Percentiles rank a stretch among this genome's conserved stretches.
Conservation (phyloP, 2,329 filamentous ascomycete genomes). For the Hypocrella siamensis region DNA sequence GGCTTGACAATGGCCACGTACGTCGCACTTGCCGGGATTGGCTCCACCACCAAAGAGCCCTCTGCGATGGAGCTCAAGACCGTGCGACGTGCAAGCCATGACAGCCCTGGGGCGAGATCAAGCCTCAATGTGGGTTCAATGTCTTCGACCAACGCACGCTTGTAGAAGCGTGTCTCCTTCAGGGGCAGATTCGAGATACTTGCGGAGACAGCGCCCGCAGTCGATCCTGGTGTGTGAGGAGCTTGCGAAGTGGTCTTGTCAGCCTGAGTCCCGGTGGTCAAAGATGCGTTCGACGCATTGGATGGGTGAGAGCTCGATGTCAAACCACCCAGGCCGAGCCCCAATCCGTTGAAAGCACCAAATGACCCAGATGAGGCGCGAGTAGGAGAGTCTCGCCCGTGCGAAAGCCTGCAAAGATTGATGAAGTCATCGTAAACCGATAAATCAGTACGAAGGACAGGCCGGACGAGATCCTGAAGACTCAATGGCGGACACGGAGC, state of each 20-base stretch:
- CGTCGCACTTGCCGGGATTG: slow-evolving; percentile 47
- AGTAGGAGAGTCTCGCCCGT: slow-evolving; percentile 37
- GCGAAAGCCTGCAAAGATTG: slow-evolving; percentile 55
- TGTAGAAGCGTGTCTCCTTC: slow-evolving; percentile 90
- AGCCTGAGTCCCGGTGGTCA: slow-evolving; percentile 31
- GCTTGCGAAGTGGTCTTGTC: slow-evolving; percentile 39
- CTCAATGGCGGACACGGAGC: slow-evolving; percentile 47
- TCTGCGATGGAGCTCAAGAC: slow-evolving; percentile 74
- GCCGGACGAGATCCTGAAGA: slow-evolving; percentile 70
- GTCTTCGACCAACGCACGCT: slow-evolving; percentile 74
- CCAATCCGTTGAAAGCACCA: slow-evolving; percentile 30
- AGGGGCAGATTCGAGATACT: slow-evolving; percentile 39
- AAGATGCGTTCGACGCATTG: slow-evolving; percentile 44
- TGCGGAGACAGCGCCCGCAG: slow-evolving; percentile 26
- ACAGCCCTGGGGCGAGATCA: slow-evolving; percentile 78
- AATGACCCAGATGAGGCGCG: slow-evolving; percentile 57
- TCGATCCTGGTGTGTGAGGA: slow-evolving; percentile 41
- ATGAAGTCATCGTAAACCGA: slow-evolving; percentile 74
- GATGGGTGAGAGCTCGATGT: slow-evolving; percentile 32
- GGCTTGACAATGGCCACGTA: slow-evolving; percentile 33
- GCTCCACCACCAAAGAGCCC: slow-evolving; percentile 79
- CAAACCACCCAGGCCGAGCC: slow-evolving; percentile 28
- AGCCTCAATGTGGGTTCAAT: slow-evolving; percentile 87
- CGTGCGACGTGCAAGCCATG: slow-evolving; percentile 79
- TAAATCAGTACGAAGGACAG: slow-evolving; percentile 70